A percentile compares a stretch with the other conserved stretches of the same genome.
Evolutionary conservation across 2,329 filamentous ascomycete species (phyloP).

Genomic region (Clonostachys rosea): DNA sequence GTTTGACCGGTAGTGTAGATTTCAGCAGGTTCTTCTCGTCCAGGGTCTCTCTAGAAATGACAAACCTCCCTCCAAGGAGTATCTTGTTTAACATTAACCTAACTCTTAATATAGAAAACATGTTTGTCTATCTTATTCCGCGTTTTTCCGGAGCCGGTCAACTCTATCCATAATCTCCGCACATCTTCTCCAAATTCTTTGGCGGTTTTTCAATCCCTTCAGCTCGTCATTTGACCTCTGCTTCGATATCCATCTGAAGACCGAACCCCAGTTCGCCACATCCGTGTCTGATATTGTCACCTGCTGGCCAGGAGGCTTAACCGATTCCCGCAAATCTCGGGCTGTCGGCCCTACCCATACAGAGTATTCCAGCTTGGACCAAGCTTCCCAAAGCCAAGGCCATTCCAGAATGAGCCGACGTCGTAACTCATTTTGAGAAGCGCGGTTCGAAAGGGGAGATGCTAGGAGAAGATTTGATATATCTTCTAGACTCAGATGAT

Average conservation of each 20-base stretch:
- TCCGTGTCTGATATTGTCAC: neutral
- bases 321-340: neutral
- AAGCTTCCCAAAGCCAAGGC: neutral
- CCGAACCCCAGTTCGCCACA: neutral
- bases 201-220: neutral
- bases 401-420: neutral
- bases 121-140: too few species aligned
- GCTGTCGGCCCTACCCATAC: neutral
- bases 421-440: neutral
- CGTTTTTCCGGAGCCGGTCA: neutral
- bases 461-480: neutral
- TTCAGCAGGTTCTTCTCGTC: too few species aligned
- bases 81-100: too few species aligned
- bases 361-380: neutral
- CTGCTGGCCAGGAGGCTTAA: neutral
- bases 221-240: neutral
- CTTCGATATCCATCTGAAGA: neutral
- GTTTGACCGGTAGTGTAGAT: too few species aligned
- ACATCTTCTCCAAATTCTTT: neutral
- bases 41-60: too few species aligned
- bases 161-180: neutral
- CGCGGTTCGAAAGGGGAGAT: neutral
- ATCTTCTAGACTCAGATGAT: neutral
- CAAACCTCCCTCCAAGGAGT: too few species aligned
- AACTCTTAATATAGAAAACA: too few species aligned